Evolutionary conservation across 2,329 filamentous ascomycete species (phyloP), one percentile per base, ranked within the genome.

Genomic region (Cryphonectria naterciae): DNA sequence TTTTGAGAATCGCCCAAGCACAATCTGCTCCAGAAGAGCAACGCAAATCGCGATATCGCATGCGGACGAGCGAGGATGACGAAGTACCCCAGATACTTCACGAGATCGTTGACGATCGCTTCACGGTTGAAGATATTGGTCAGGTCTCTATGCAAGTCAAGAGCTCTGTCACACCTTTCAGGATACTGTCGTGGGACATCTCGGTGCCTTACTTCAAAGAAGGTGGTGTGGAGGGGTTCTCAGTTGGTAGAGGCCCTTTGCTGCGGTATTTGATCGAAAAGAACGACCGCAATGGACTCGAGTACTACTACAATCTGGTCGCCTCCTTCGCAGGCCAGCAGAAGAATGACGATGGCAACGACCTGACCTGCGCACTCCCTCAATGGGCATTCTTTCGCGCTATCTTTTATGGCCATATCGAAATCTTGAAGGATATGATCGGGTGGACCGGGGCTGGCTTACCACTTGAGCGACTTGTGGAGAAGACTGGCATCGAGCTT

Each of bases 61-160:
- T 87, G 78, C 75, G 80, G 39, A 75, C 74, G 15, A 75, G 78
- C 10, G 78, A 81, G 41, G 77, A 81, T 1, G 81, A 79, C 1
- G 78, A 80, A 5, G 80, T 82, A 60, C 83, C 83, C 25, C 81
- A 81, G 8, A 83, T 89, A 56, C 81, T 83, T 64, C 81, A 81
- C 22, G 86, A 91, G 71, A 83, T 90, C 56, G 81, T 93, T 39
- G 87, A 91, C 74, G 87, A 91, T 17, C 84, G 86, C 49, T 93
- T 92, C 77, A 96, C 93, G 0, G 87, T 95, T 67, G 92, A 96
- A 22, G 89, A 93, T 74, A 85, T 96, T 70, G 92, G 92, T 0
- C 87, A 93, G 74, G 84, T 92, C 4, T 88, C 88, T 0, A 90
- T 87, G 76, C 85, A 91, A 69, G 91, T 94, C 71, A 90, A 92